phyloP scores from a whole-genome alignment of 2,329 filamentous ascomycete species.

The Nothophoma quercina region DNA sequence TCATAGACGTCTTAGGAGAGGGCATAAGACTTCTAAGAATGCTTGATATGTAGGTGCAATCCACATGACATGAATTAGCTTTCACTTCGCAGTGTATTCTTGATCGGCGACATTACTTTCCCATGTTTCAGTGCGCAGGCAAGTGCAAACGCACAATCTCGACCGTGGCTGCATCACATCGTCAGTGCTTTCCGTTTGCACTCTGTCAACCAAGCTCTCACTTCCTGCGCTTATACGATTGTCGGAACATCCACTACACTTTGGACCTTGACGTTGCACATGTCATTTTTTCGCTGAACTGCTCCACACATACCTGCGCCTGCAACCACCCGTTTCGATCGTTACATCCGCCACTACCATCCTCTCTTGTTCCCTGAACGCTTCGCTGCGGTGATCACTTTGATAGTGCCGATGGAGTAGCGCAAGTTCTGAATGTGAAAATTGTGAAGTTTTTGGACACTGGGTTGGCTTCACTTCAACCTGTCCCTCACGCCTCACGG shows the following conservation, averaged over 20 bases:
- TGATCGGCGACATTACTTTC: not conserved
- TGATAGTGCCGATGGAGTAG: not conserved
- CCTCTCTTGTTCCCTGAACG: too few relatives aligned
- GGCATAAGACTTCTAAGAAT: too few relatives aligned
- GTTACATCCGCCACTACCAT: too few relatives aligned
- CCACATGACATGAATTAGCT: not conserved
- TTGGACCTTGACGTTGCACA: not conserved
- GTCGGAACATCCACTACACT: not conserved
- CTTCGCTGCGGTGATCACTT: too few relatives aligned
- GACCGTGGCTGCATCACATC: not conserved
- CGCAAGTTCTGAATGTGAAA: not conserved
- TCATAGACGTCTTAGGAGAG: too few relatives aligned
- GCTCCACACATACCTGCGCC: too few relatives aligned
- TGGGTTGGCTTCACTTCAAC: not conserved
- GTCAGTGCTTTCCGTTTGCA: slow-evolving; percentile 10
- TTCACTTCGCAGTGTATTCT: not conserved
- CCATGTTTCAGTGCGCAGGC: not conserved
- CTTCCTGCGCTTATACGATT: not conserved
- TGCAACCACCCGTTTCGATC: too few relatives aligned
- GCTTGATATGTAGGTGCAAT: not conserved
- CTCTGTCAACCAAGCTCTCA: not conserved
- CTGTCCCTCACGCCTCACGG: slow-evolving; percentile 2
- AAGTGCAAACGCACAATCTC: not conserved
- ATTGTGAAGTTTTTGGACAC: not conserved
- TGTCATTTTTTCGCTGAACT: not conserved